Conservation (phyloP, 768 basidiomycete species). For the Xerocomellus intermedius region DNA sequence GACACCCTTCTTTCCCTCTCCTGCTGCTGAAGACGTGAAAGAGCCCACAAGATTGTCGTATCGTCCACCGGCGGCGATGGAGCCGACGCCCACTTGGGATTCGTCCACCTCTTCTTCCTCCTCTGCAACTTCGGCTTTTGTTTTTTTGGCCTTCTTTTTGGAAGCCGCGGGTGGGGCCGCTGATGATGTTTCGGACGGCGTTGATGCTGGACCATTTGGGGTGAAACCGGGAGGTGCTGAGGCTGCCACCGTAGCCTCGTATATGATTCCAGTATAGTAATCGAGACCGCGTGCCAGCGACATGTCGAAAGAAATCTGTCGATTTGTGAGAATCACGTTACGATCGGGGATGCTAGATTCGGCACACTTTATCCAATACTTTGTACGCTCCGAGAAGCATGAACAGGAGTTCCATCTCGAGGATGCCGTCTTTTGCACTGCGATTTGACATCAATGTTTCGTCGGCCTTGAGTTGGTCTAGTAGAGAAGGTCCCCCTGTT, state of each 20-base stretch:
- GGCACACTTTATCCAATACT: constrained; percentile 68
- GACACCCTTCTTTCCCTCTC: constrained; percentile 64
- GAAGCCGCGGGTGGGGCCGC: constrained; percentile 11
- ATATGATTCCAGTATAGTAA: constrained; percentile 98
- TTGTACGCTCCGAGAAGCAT: constrained; percentile 77
- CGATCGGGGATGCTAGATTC: not conserved
- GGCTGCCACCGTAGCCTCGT: constrained; percentile 91
- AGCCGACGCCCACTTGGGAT: constrained; percentile 93
- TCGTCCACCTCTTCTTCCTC: constrained; percentile 90
- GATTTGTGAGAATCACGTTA: not conserved
- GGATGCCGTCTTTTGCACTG: constrained; percentile 76
- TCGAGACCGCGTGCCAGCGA: constrained; percentile 97
- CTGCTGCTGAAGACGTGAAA: constrained; percentile 81
- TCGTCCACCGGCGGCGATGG: constrained; percentile 96
- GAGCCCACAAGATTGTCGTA: constrained; percentile 95
- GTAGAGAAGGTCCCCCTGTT: constrained; percentile 73
- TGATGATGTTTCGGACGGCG: constrained; percentile 26
- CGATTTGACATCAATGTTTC: constrained; percentile 61
- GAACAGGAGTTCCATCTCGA: constrained; percentile 86
- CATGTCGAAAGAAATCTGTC: constrained; percentile 90
- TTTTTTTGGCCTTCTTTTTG: constrained; percentile 44
- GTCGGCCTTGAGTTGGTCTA: constrained; percentile 69
- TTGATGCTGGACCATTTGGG: constrained; percentile 47
- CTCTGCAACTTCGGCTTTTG: constrained; percentile 40
- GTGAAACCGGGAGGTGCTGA: constrained; percentile 87